A percentile compares a stretch with the other conserved stretches of the same genome.
Evolutionary conservation across 345 rosid genomes (phyloP).

Genomic region (Citrus sinensis): DVS_A1.0 CM039162.1:28620501-28621000

Average conservation of each 20-base stretch:
- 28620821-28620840: slow-evolving; percentile 65
- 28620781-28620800: slow-evolving; percentile 70
- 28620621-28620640: slow-evolving; percentile 45
- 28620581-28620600: slow-evolving; percentile 88
- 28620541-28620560: slow-evolving; percentile 75
- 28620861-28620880: slow-evolving; percentile 80
- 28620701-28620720: neutral
- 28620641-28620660: slow-evolving; percentile 18
- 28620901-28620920: slow-evolving; percentile 98
- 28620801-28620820: slow-evolving; percentile 75
- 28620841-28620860: slow-evolving; percentile 71
- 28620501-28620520: slow-evolving; percentile 68
- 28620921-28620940: slow-evolving; percentile 94
- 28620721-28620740: slow-evolving; percentile 39
- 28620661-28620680: slow-evolving; percentile 16
- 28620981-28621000: neutral
- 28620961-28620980: slow-evolving; percentile 13
- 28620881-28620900: slow-evolving; percentile 95
- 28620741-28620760: slow-evolving; percentile 32
- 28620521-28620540: slow-evolving; percentile 88
- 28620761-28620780: slow-evolving; percentile 56
- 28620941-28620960: slow-evolving; percentile 13
- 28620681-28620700: neutral
- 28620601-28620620: slow-evolving; percentile 94
- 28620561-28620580: slow-evolving; percentile 87